Base-by-base conservation (phyloP, 345 rosid genomes). In the Salix viminalis region DNA sequence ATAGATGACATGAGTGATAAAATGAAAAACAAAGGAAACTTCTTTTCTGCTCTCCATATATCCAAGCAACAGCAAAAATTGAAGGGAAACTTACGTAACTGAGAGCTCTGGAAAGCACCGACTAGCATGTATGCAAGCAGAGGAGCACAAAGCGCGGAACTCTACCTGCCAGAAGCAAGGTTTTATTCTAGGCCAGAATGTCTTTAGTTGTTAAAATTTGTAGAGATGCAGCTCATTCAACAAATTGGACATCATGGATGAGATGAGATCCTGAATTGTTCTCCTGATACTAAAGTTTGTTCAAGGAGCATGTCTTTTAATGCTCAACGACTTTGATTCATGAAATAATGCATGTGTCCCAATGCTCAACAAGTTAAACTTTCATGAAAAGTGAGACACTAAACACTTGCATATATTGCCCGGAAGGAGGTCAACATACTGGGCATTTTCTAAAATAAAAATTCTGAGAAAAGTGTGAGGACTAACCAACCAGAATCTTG, bases 401-500 rank as follows among this genome's bases (percentile, higher is more conserved):
- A 13, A 46, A 13, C 50, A 46, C 14, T 46, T 46, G 50, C 16
- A 46, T 46, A 46, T 46, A 46, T 13, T 46, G 50, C 37, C 13
- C 36, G 3, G 44, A 65, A 24, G 19, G 68, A 75, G 52, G 39
- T n/a, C 65, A 48, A 37, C 52, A 67, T 1, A 52, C 3, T 50
- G 37, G 61, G 30, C 41, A 68, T 18, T 30, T 13, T 41, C 13
- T 64, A 5, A 36, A 7, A 65, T 64, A 9, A 65, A 42, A 71
- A 15, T 67, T 36, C 15, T 50, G 46, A 80, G 75, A 60, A 78
- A 67, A 76, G 81, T 70, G 14, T 36, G 19, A 41, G 67, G 79
- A 92, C 95, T 52, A 84, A 94, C 97, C 98, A 94, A 86, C 97
- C 98, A 94, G 74, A 84, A 91, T 62, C 87, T 91, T 66, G 97